Conservation (phyloP, 2,329 filamentous ascomycete genomes). For the Periconia sp. region DNA sequence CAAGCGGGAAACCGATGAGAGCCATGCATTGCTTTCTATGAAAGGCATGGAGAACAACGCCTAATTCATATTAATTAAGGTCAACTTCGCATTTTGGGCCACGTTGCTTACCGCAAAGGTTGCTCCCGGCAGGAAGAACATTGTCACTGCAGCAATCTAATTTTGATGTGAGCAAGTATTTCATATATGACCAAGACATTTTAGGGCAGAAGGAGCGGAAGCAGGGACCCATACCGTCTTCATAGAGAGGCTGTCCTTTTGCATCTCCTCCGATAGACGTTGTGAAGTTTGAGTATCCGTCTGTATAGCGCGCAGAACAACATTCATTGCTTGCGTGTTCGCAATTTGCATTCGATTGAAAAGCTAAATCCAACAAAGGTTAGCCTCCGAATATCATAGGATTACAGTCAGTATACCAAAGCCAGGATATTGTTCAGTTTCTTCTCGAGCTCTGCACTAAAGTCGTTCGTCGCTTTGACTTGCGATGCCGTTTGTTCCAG, state of each 20-base stretch:
- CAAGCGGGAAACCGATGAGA: background rate
- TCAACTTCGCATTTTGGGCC: background rate
- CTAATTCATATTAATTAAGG: background rate
- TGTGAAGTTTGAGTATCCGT: background rate
- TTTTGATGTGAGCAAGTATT: no score
- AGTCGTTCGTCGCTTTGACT: background rate
- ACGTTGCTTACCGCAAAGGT: slow-evolving; percentile 5
- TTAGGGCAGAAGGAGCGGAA: no score
- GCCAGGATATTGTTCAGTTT: slow-evolving; percentile 3
- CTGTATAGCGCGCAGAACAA: background rate
- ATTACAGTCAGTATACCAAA: slow-evolving; percentile 1
- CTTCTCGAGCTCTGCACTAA: slow-evolving; percentile 1
- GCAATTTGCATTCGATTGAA: slow-evolving; percentile 1
- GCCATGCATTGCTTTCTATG: background rate
- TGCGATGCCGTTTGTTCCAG: background rate
- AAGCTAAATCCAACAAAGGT: background rate
- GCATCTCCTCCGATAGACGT: slow-evolving; percentile 5
- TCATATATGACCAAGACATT: no score
- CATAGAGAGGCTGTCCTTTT: slow-evolving; percentile 9
- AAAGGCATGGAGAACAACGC: slow-evolving; percentile 11
- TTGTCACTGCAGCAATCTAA: slow-evolving; percentile 9
- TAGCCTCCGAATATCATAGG: no score
- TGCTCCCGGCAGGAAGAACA: slow-evolving; percentile 9
- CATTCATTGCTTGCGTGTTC: background rate
- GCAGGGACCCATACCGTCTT: slow-evolving; percentile 11